These are phyloP conservation scores for Allium sativum DNA, from an alignment of 106 monocot species.

Conservation along the genomic window DNA sequence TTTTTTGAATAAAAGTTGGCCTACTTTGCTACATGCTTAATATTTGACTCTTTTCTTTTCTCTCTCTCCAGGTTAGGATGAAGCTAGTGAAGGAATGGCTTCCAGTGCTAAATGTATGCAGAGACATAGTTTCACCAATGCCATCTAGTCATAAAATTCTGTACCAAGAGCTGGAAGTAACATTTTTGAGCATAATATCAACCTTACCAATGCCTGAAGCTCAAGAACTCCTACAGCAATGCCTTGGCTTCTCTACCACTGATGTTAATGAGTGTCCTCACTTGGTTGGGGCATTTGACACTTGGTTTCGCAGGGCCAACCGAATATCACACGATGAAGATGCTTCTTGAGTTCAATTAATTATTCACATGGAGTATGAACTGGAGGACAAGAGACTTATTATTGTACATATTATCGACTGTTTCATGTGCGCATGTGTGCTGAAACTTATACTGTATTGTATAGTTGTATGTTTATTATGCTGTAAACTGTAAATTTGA, in stretches of 20 bases:
- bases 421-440: too few relatives aligned
- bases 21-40: background rate
- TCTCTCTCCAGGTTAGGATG: conserved; percentile 55
- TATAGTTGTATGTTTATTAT: too few relatives aligned
- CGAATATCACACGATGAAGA: conserved; percentile 19
- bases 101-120: conserved; percentile 79
- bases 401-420: too few relatives aligned
- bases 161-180: conserved; percentile 75
- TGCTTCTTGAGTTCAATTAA: background rate
- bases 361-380: too few relatives aligned
- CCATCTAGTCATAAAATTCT: conserved; percentile 45
- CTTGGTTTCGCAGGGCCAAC: conserved; percentile 82
- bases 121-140: conserved; percentile 46
- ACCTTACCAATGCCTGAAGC: conserved; percentile 73
- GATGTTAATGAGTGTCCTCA: conserved; percentile 76
- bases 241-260: conserved; percentile 83
- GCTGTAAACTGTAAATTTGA: too few relatives aligned
- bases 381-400: too few relatives aligned
- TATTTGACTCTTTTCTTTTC: background rate
- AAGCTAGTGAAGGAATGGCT: conserved; percentile 83
- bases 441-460: too few relatives aligned
- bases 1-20: too few relatives aligned
- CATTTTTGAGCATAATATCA: conserved; percentile 84
- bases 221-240: conserved; percentile 61
- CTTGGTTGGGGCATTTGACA: conserved; percentile 61